Conservation (phyloP, 2,329 filamentous ascomycete species). For the Claviceps cyperi region DNA sequence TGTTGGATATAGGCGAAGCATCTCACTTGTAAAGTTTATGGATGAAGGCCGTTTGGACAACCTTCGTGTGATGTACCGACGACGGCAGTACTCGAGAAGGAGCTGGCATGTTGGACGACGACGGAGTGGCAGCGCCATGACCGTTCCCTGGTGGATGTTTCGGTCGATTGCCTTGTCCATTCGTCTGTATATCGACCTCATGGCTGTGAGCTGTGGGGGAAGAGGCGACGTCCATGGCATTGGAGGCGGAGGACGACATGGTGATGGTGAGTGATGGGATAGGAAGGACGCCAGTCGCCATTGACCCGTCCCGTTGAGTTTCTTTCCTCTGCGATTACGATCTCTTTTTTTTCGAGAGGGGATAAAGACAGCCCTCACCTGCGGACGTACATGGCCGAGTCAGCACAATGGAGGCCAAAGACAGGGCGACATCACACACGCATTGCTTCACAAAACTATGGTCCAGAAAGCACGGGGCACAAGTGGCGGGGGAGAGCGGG, state of each 20-base stretch:
- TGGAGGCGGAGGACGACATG: conserved; percentile 44
- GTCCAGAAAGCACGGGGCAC: neutral
- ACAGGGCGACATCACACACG: conserved; percentile 1
- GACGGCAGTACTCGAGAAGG: conserved; percentile 41
- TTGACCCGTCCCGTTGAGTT: conserved; percentile 4
- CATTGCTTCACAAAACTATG: neutral
- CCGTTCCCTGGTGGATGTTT: conserved; percentile 26
- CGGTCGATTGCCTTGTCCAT: conserved; percentile 22
- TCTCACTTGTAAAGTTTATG: conserved; percentile 96
- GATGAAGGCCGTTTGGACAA: conserved; percentile 96
- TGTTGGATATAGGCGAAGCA: neutral
- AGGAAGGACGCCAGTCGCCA: conserved; percentile 38
- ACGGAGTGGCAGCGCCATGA: conserved; percentile 16
- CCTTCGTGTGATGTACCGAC: conserved; percentile 84
- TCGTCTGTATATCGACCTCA: conserved; percentile 27
- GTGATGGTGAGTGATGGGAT: conserved; percentile 42
- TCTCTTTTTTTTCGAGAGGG: neutral
- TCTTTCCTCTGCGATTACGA: neutral
- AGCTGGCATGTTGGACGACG: conserved; percentile 30
- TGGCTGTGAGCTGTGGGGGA: conserved; percentile 32
- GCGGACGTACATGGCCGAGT: conserved; percentile 1
- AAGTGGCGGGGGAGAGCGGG: neutral
- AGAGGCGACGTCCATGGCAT: conserved; percentile 48
- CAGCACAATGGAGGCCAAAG: neutral
- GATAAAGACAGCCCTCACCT: neutral